Percentiles rank a stretch among this genome's conserved stretches.
These are phyloP conservation scores for Ophiostoma sp. DNA, from an alignment of 2,329 filamentous ascomycete species.

Conservation along the genomic window DNA sequence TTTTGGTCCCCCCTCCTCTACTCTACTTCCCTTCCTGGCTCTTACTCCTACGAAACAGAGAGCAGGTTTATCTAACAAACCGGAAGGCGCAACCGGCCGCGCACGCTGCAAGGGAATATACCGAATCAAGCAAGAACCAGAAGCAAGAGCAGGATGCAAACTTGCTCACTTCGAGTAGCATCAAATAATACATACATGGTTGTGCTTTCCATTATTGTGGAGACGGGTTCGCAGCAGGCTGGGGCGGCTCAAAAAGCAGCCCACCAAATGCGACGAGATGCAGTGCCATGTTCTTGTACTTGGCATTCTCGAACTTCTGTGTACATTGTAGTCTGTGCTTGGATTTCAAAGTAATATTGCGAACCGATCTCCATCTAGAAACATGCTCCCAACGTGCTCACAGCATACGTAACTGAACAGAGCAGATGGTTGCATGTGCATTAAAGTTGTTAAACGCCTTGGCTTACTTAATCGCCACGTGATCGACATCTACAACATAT, in stretches of 20 bases:
- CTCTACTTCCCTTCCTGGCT: not conserved
- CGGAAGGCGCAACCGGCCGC: not conserved
- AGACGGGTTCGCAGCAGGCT: not conserved
- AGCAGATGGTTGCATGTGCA: not conserved
- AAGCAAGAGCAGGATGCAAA: not conserved
- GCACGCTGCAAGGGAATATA: not conserved
- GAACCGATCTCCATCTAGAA: not conserved
- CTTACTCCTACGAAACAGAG: not conserved
- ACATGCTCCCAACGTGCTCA: not conserved
- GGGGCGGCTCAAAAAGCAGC: not conserved
- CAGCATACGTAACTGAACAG: not conserved
- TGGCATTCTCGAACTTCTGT: not conserved
- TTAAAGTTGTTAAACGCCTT: not conserved
- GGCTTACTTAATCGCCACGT: not conserved
- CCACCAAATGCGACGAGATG: not conserved
- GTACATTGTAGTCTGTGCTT: not conserved
- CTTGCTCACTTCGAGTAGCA: conserved; percentile 5
- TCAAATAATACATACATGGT: no score
- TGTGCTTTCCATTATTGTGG: no score
- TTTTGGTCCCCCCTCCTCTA: no score
- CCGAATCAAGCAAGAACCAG: not conserved
- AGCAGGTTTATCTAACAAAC: conserved; percentile 7
- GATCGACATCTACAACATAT: not conserved
- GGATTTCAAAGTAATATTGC: not conserved
- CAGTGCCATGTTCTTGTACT: not conserved